phyloP scores from a whole-genome alignment of 495 filamentous ascomycete species.

The Annulohypoxylon bovei region DNA sequence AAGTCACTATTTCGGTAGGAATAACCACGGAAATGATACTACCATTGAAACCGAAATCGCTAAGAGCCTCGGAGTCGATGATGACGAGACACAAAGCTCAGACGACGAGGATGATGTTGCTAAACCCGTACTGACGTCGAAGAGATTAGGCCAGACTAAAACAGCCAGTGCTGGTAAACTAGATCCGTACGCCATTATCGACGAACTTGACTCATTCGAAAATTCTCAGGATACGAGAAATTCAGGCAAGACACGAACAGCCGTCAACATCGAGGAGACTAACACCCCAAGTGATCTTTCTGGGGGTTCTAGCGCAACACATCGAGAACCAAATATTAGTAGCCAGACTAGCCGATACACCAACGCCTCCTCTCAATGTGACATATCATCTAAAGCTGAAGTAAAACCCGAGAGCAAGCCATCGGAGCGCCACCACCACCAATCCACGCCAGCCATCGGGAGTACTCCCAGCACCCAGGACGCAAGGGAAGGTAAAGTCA shows the following conservation, averaged over 20 bases:
- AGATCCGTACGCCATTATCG: constrained; percentile 3
- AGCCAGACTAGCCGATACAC: background rate
- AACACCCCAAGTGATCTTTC: background rate
- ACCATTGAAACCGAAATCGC: background rate
- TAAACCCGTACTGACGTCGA: background rate
- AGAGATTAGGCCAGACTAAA: background rate
- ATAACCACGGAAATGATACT: background rate
- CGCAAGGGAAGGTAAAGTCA: background rate
- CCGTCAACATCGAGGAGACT: background rate
- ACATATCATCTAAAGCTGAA: background rate
- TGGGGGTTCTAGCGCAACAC: background rate
- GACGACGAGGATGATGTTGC: background rate
- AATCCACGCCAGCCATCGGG: background rate
- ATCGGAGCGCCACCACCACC: background rate
- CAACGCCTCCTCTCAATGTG: constrained; percentile 13
- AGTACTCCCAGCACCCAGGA: background rate
- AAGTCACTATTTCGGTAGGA: background rate
- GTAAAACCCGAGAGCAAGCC: background rate
- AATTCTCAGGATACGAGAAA: background rate
- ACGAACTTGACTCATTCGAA: background rate
- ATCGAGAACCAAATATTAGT: background rate
- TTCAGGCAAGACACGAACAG: background rate
- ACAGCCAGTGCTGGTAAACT: background rate
- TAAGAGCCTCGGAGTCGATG: background rate
- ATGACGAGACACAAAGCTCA: background rate